Evolutionary conservation across 768 basidiomycete species (phyloP), one percentile per base, ranked within the genome.

Genomic region (Xerocomus potaroensis): DNA sequence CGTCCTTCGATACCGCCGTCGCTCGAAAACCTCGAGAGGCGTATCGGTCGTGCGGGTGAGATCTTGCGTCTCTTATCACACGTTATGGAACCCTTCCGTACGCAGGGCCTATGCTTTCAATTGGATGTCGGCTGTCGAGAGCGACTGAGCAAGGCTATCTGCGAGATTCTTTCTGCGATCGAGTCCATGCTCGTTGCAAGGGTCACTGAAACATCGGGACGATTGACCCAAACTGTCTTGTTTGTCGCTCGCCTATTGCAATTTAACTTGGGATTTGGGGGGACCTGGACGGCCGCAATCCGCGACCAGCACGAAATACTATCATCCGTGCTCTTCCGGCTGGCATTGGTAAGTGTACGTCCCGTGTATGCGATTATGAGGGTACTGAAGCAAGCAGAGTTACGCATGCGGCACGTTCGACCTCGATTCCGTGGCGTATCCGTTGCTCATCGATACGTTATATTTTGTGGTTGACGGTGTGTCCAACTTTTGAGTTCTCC

Each of bases 391-490:
- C 11, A 39, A n/a, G 6, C 51, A 88, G 85, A 61, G 75, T 16
- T 76, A 80, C 48, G 78, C 76, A 11, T 65, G 74, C 5, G 78
- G 81, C n/a, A 66, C 69, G 33, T 67, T 54, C 4, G 53, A 72
- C 42, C 63, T 79, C 8, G 79, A 85, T 56, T 62, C 77, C 2
- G 71, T 81, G 34, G 69, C 77, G 36, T 89, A 81, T 65, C 75
- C 83, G 0, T 61, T 89, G 34, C 65, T 90, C 26, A 63, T 88
- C 19, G 88, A 91, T 67, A 90, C 88, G 3, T 66, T 87, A 1
- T 79, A 80, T 55, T 86, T 82, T 58, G 65, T 87, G 8, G 71
- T 85, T 24, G 89, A 91, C 58, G 88, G 88, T 87, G 55, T 47
- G 75, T 51, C n/a, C n/a, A n/a, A n/a, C n/a, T n/a, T n/a, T n/a